Percentiles rank a stretch among this genome's conserved stretches.
Evolutionary conservation across 2,329 filamentous ascomycete genomes (phyloP).

Genomic region (Exophiala bonariae): DNA sequence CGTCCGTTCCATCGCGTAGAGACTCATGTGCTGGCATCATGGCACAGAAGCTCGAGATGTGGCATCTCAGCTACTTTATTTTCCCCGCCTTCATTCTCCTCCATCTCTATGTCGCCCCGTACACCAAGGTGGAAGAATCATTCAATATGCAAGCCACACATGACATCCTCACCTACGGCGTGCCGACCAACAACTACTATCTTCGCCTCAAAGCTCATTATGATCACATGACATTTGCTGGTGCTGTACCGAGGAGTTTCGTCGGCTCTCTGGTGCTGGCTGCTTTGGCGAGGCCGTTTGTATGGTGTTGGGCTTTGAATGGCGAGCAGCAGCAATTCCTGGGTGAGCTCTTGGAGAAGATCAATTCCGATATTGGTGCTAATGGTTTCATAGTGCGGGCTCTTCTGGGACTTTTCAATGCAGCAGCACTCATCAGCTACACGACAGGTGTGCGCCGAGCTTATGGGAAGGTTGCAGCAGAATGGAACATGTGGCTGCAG

Average conservation of each 20-base stretch:
- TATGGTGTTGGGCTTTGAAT: slow-evolving; percentile 51
- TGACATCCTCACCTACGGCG: slow-evolving; percentile 81
- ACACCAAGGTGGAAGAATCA: slow-evolving; percentile 97
- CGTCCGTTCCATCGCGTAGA: neutral
- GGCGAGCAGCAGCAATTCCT: slow-evolving; percentile 60
- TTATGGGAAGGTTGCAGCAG: slow-evolving; percentile 67
- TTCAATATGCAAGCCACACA: slow-evolving; percentile 96
- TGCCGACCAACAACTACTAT: slow-evolving; percentile 56
- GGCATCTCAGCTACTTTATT: slow-evolving; percentile 42
- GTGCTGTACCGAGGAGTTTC: slow-evolving; percentile 88
- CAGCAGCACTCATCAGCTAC: slow-evolving; percentile 66
- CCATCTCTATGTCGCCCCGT: slow-evolving; percentile 75
- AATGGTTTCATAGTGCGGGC: slow-evolving; percentile 58
- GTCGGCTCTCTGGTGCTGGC: slow-evolving; percentile 77
- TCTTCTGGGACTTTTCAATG: slow-evolving; percentile 77
- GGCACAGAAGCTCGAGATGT: slow-evolving; percentile 40
- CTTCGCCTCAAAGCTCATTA: slow-evolving; percentile 64
- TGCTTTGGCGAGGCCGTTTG: slow-evolving; percentile 66
- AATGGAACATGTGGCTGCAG: slow-evolving; percentile 80
- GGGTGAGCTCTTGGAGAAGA: slow-evolving; percentile 49
- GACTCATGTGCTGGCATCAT: neutral
- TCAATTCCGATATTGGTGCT: too few species aligned
- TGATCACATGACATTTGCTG: slow-evolving; percentile 88
- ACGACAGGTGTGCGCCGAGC: slow-evolving; percentile 62
- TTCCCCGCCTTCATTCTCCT: slow-evolving; percentile 61